Percentiles rank a stretch among this genome's conserved stretches.
These are phyloP conservation scores for Capsella bursapastoris DNA, from an alignment of 345 rosid species.

Conservation along the genomic window DNA sequence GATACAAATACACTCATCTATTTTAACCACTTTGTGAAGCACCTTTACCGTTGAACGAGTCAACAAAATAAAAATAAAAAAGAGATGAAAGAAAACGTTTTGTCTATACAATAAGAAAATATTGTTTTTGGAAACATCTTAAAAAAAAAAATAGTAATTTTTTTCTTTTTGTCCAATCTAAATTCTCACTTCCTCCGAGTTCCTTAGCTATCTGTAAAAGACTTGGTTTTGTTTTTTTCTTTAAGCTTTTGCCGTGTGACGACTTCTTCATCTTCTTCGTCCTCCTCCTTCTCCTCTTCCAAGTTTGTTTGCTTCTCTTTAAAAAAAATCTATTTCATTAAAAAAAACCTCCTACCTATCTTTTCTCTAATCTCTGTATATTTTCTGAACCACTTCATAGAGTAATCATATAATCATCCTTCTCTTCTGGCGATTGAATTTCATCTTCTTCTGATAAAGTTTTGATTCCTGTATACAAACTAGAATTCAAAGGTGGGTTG, in stretches of 20 bases:
- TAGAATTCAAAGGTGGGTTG: slow-evolving; percentile 36
- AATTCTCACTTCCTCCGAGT: neutral
- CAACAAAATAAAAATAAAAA: neutral
- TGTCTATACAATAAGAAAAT: neutral
- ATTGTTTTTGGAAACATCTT: slow-evolving; percentile 1
- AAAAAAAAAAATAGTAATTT: neutral
- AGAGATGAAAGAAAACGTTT: neutral
- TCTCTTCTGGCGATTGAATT: slow-evolving; percentile 13
- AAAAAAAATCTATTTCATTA: neutral
- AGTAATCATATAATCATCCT: neutral
- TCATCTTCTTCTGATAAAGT: slow-evolving; percentile 21
- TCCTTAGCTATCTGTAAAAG: slow-evolving; percentile 24
- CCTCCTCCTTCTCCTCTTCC: neutral
- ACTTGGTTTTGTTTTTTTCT: neutral
- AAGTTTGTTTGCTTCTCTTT: slow-evolving; percentile 29
- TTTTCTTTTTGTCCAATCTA: neutral
- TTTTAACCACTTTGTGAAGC: slow-evolving; percentile 21
- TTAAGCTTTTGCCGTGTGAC: slow-evolving; percentile 36
- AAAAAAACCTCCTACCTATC: neutral
- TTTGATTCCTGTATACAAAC: slow-evolving; percentile 2
- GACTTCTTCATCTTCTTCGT: slow-evolving; percentile 34
- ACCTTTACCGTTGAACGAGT: slow-evolving; percentile 32
- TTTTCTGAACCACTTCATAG: neutral
- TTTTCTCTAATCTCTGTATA: slow-evolving; percentile 13
- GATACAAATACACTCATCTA: neutral